Evolutionary conservation across 345 rosid genomes (phyloP).

Genomic region (Eutrema heterophyllum): DNA sequence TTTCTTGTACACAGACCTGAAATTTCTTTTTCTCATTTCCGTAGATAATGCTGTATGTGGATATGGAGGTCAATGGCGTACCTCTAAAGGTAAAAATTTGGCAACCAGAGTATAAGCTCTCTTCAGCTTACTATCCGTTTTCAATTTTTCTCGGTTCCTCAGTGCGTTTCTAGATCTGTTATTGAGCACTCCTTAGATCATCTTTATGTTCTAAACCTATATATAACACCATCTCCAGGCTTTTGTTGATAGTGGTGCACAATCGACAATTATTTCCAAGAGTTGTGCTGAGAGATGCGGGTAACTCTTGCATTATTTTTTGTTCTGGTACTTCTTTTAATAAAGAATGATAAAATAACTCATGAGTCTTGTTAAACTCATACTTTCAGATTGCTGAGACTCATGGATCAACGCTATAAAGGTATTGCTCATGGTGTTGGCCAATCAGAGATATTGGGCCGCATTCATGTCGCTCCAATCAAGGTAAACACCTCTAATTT

Average conservation of each 20-base stretch:
- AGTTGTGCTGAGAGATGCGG: conserved; percentile 96
- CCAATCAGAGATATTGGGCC: conserved; percentile 94
- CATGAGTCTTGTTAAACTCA: not conserved
- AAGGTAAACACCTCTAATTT: conserved; percentile 41
- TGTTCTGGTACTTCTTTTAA: not conserved
- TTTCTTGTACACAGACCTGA: conserved; percentile 41
- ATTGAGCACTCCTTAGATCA: not conserved
- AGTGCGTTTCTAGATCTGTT: not conserved
- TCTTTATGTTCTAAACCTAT: not conserved
- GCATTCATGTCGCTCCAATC: conserved; percentile 96
- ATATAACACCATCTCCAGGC: conserved; percentile 49
- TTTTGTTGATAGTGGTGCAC: conserved; percentile 98
- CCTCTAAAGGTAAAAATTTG: conserved; percentile 74
- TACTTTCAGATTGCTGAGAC: conserved; percentile 73
- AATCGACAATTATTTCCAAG: conserved; percentile 96
- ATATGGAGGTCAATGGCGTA: conserved; percentile 96
- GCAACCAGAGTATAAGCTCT: not conserved
- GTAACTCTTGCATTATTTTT: conserved; percentile 37
- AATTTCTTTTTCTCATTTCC: conserved; percentile 16
- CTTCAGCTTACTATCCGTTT: not conserved
- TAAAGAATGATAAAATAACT: not conserved
- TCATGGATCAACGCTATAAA: conserved; percentile 81
- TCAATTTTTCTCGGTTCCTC: not conserved
- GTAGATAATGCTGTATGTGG: conserved; percentile 94
- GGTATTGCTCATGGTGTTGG: conserved; percentile 99